phyloP scores from a whole-genome alignment of 2,329 filamentous ascomycete species.

The Pseudonectria foliicola region DNA sequence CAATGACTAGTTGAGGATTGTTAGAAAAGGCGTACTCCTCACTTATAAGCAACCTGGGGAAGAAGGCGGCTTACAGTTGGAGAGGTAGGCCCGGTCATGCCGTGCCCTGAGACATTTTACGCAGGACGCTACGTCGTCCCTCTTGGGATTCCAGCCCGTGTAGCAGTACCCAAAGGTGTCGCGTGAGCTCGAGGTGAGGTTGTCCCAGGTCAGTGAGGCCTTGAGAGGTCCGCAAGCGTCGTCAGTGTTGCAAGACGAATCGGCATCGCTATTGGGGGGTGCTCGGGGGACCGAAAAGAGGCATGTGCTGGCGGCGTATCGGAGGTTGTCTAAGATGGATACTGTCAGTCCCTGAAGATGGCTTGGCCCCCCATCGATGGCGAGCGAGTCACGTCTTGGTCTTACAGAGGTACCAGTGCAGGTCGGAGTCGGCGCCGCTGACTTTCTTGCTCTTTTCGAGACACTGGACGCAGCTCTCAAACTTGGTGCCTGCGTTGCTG shows the following conservation, averaged over 20 bases:
- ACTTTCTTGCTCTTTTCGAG: conserved; percentile 37
- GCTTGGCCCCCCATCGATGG: background rate
- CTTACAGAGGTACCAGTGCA: conserved; percentile 43
- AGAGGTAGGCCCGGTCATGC: conserved; percentile 33
- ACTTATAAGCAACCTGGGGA: background rate
- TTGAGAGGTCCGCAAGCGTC: conserved; percentile 35
- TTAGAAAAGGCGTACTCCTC: conserved; percentile 3
- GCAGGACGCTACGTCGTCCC: conserved; percentile 29
- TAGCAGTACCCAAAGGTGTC: conserved; percentile 35
- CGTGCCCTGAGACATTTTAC: conserved; percentile 37
- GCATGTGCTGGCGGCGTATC: conserved; percentile 41
- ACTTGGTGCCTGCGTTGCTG: conserved; percentile 35
- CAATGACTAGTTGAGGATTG: conserved; percentile 32
- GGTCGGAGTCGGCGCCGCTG: conserved; percentile 33
- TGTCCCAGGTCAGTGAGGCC: conserved; percentile 28
- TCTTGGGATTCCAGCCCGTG: conserved; percentile 29
- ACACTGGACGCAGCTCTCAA: conserved; percentile 39
- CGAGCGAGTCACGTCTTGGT: background rate
- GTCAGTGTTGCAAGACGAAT: conserved; percentile 37
- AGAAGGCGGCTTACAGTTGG: conserved; percentile 38
- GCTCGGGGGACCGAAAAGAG: conserved; percentile 32
- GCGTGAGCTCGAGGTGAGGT: conserved; percentile 17
- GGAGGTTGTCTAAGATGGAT: conserved; percentile 38
- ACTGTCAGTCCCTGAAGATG: conserved; percentile 10
- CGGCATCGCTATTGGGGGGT: conserved; percentile 21